Evolutionary conservation across 345 rosid genomes (phyloP).

Genomic region (Populus nigra): DNA sequence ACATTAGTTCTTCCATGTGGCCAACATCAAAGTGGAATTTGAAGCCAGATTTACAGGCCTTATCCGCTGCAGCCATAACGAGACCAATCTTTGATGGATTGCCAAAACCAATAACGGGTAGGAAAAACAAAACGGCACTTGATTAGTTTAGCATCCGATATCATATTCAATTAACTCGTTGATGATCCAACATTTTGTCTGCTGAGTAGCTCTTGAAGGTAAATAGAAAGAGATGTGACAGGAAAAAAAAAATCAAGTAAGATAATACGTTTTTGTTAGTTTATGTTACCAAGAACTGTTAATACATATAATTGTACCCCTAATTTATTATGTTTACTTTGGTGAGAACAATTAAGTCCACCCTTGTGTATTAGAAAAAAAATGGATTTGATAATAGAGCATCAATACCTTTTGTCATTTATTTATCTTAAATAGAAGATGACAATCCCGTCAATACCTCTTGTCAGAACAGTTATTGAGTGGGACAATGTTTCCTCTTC

Average conservation of each 20-base stretch:
- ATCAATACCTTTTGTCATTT: neutral
- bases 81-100: slow-evolving; percentile 34
- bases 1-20: slow-evolving; percentile 14
- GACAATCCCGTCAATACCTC: neutral
- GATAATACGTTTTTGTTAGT: neutral
- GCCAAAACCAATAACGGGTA: slow-evolving; percentile 21
- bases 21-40: slow-evolving; percentile 15
- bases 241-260: neutral
- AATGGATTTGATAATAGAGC: neutral
- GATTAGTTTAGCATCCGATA: slow-evolving; percentile 1
- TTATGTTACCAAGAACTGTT: neutral
- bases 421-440: neutral
- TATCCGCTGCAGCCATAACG: slow-evolving; percentile 19
- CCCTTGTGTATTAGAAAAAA: neutral
- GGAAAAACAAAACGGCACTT: slow-evolving; percentile 32
- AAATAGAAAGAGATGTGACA: neutral
- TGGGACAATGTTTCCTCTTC: neutral
- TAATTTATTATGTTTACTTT: neutral
- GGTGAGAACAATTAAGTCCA: neutral
- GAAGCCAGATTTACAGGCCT: slow-evolving; percentile 27
- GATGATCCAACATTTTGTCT: neutral
- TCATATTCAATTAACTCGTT: neutral
- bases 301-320: neutral
- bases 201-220: neutral
- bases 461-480: neutral